These are phyloP conservation scores for Parastagonospora nodorum DNA, from an alignment of 2,329 filamentous ascomycete genomes.

Conservation along the genomic window DNA sequence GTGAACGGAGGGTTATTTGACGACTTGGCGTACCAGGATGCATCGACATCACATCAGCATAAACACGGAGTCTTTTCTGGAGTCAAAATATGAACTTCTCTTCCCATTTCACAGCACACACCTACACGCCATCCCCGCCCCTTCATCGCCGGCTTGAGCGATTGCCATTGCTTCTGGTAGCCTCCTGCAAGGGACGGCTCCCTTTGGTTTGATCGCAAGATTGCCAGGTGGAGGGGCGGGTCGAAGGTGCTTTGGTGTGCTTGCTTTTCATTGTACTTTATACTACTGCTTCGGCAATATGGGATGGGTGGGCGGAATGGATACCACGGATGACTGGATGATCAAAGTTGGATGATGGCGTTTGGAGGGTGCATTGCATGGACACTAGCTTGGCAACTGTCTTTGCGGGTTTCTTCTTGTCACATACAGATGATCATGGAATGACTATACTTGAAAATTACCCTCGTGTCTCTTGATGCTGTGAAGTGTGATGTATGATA, in stretches of 20 bases:
- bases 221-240: constrained; percentile 17
- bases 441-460: too few species aligned
- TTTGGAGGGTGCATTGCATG: background rate
- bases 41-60: too few species aligned
- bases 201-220: constrained; percentile 18
- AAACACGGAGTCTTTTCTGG: background rate
- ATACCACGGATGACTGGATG: constrained; percentile 1
- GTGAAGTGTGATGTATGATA: too few species aligned
- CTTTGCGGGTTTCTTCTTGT: background rate
- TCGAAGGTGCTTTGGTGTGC: background rate
- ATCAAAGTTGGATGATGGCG: background rate
- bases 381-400: background rate
- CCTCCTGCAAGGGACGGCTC: constrained; percentile 21
- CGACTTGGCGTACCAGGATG: background rate
- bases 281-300: background rate
- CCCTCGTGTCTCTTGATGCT: too few species aligned
- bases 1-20: background rate
- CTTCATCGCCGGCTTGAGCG: constrained; percentile 23
- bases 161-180: constrained; percentile 18
- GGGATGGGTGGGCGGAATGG: background rate
- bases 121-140: background rate
- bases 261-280: background rate
- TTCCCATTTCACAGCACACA: background rate
- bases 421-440: too few species aligned
- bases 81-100: background rate